Base-by-base conservation (phyloP, 106 monocot species). In the Ottelia alismoides region DNA sequence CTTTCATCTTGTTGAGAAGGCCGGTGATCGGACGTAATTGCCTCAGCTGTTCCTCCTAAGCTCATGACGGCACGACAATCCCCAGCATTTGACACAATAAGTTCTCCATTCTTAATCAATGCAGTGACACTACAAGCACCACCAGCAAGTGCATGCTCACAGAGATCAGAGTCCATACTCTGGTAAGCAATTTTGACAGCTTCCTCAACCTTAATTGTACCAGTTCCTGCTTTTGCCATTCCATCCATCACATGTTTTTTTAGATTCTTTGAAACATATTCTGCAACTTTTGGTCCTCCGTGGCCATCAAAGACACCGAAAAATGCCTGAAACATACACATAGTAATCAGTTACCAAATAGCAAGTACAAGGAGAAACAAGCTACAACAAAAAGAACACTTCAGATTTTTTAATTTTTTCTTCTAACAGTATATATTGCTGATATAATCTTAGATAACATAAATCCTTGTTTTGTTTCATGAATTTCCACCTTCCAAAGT, bases 261-360 rank as follows among this genome's bases (percentile, higher is more conserved):
- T 31, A 96, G 53, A 49, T 85, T 96, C 60, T 79, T 62, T 0
- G 96, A 70, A 0, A 74, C 75, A 56, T 82, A 96, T 61, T 89
- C 81, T 0, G 89, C 88, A 14, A 89, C 96, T 72, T 58, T 58
- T 24, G 76, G 46, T 0, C 96, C 96, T 16, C 82, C 78, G 58
- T 96, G 96, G 20, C 96, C 96, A 27, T 96, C 96, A 52, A 89
- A 96, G 49, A 96, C 63, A 12, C 88, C 96, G 65, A 96, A 96
- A 43, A 89, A 85, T 11, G 88, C 84, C 96, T 96, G 72, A 18
- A 70, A 56, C 27, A 31, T 27, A 22, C 14, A 31, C n/a, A 55
- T 35, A 56, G 3, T 3, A 29, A 56, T 12, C 1, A 30, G 2
- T 2, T 19, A 18, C 5, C n/a, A 20, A 43, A n/a, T n/a, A 9